Evolutionary conservation across 2,329 filamentous ascomycete species (phyloP), one percentile per base, ranked within the genome.

Genomic region (Nectriaceae sp.): DNA sequence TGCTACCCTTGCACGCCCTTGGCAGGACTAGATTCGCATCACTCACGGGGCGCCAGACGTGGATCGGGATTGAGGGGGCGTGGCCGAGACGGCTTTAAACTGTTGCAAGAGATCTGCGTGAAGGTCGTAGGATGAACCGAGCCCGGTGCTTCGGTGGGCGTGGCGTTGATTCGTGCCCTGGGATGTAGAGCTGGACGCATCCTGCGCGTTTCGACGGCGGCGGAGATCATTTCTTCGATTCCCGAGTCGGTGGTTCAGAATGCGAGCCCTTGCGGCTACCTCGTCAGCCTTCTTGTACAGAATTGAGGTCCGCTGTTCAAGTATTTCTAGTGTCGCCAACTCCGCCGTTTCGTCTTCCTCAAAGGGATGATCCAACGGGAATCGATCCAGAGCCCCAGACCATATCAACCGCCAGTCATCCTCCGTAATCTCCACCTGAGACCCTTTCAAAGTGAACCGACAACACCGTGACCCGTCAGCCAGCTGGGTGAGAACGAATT

Each of bases 331-430:
- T 0, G 90, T 93, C 11, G 85, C 89, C 31, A 95, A 70, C 65
- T 96, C 90, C 56, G 90, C 90, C 64, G 87, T 84, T 70, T 96
- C 91, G 63, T 96, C 90, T 64, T 95, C 90, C 49, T 88, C 83
- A 41, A 94, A 85, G 1, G 90, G 89, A 54, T 92, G 84, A 13
- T 87, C 85, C 2, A 90, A 87, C 16, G 91, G 90, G 49, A 79
- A 76, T 64, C 90, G 86, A 67, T 95, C 89, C 11, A 92, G 82
- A 56, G 89, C 88, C 21, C 90, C 90, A 33, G 88, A 92, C 46
- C 85, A 84, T 56, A 96, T 92, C 56, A 96, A 74, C 36, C 91
- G 80, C 77, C 87, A 96, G 65, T 96, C 90, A 65, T 95, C 90
- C 67, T 95, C 90, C 16, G 84, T 85, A 52, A 96, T 93, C 71